phyloP scores from a whole-genome alignment of 108 stramenopile species.

The Nitzschia sp. region DNA sequence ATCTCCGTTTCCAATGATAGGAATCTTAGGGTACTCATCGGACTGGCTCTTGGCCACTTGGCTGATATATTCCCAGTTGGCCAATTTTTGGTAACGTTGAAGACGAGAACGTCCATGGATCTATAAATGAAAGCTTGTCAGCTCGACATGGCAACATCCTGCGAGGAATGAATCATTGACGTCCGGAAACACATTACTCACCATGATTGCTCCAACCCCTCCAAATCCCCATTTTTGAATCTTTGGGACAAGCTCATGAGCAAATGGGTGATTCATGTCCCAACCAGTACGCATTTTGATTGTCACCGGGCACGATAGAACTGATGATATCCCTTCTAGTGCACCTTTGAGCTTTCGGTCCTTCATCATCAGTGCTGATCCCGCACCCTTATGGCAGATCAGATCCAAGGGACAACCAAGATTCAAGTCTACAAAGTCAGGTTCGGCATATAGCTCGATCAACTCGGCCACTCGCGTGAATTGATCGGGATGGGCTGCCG shows the following conservation, averaged over 20 bases:
- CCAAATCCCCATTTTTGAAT: conserved; percentile 82
- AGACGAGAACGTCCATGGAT: conserved; percentile 94
- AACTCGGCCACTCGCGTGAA: conserved; percentile 71
- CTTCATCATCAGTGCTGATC: conserved; percentile 86
- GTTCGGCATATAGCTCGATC: conserved; percentile 60
- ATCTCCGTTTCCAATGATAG: conserved; percentile 98
- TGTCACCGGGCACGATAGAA: conserved; percentile 85
- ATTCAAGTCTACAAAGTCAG: conserved; percentile 99
- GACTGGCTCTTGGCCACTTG: conserved; percentile 75
- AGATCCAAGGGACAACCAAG: conserved; percentile 98
- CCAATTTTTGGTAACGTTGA: conserved; percentile 90
- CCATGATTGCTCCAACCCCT: conserved; percentile 71
- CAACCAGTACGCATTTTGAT: conserved; percentile 98
- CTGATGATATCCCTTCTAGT: conserved; percentile 70
- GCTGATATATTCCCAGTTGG: conserved; percentile 96
- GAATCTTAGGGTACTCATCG: conserved; percentile 55
- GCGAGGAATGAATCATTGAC: no score
- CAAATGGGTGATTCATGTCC: conserved; percentile 90
- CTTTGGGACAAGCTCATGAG: conserved; percentile 79
- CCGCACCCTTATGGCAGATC: conserved; percentile 92
- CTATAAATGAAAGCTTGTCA: conserved; percentile 28
- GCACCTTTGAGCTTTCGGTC: conserved; percentile 77
- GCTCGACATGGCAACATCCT: neutral
- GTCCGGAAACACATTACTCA: conserved; percentile 45
- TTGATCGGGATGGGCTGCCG: conserved; percentile 89